phyloP scores from a whole-genome alignment of 2,329 filamentous ascomycete genomes.

The Trichoderma sp. region DNA sequence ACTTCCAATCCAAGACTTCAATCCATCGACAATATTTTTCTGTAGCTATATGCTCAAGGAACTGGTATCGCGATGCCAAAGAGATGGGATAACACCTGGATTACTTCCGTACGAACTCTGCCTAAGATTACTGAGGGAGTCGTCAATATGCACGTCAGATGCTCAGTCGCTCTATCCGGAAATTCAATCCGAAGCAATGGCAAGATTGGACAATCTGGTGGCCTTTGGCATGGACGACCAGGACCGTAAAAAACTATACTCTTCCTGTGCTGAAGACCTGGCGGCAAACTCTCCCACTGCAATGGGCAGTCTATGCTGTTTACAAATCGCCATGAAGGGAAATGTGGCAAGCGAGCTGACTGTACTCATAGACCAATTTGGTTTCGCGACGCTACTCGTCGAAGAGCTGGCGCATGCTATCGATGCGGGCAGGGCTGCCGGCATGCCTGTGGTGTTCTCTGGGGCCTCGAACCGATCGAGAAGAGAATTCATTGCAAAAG shows the following conservation, averaged over 20 bases:
- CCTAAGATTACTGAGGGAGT: slow-evolving; percentile 71
- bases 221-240: slow-evolving; percentile 53
- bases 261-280: slow-evolving; percentile 69
- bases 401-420: slow-evolving; percentile 64
- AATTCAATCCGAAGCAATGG: slow-evolving; percentile 64
- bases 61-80: slow-evolving; percentile 47
- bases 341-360: slow-evolving; percentile 55
- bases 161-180: slow-evolving; percentile 60
- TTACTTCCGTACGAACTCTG: slow-evolving; percentile 54
- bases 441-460: slow-evolving; percentile 49
- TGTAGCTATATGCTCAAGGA: slow-evolving; percentile 59
- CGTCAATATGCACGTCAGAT: slow-evolving; percentile 58
- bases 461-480: slow-evolving; percentile 54
- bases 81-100: slow-evolving; percentile 39
- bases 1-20: slow-evolving; percentile 65
- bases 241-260: slow-evolving; percentile 64
- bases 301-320: slow-evolving; percentile 71
- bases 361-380: slow-evolving; percentile 60
- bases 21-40: slow-evolving; percentile 61
- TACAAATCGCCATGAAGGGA: slow-evolving; percentile 53
- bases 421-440: slow-evolving; percentile 34
- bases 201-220: slow-evolving; percentile 63
- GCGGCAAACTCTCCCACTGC: slow-evolving; percentile 62
- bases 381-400: slow-evolving; percentile 62
- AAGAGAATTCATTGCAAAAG: slow-evolving; percentile 57